Conservation (phyloP, 106 monocot genomes). For the Phalaenopsis equestris region DNA sequence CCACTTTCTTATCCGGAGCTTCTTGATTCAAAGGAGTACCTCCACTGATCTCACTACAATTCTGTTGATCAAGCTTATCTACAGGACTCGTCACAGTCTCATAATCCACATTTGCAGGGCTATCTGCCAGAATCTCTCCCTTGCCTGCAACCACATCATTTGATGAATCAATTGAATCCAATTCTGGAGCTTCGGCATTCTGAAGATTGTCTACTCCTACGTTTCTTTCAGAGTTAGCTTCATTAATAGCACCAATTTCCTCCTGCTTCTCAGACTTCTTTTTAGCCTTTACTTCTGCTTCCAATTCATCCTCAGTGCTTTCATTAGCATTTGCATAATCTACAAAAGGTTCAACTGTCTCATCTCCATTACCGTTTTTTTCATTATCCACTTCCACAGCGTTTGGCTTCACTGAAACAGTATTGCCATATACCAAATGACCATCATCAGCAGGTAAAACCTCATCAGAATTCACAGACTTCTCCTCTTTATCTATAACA, state of each 20-base stretch:
- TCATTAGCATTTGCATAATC: not conserved
- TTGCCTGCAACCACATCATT: not conserved
- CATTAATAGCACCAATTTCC: slow-evolving; percentile 5
- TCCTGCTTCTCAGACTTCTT: not conserved
- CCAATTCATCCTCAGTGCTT: not conserved
- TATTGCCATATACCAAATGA: not conserved
- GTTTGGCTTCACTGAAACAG: not conserved
- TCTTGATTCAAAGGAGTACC: not conserved
- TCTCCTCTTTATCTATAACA: not conserved
- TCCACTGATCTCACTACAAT: not conserved
- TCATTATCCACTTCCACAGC: not conserved
- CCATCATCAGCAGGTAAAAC: not conserved
- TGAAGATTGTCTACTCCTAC: not conserved
- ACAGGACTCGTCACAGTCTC: not conserved
- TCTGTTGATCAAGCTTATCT: not conserved
- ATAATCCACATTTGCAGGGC: not conserved
- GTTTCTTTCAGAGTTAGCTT: not conserved
- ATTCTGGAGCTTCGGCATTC: not conserved
- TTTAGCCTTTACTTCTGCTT: not conserved
- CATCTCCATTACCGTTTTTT: not conserved
- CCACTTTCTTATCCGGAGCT: not conserved
- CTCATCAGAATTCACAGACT: not conserved
- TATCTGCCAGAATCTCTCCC: not conserved
- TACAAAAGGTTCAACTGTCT: not conserved
- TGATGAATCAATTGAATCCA: not conserved